Evolutionary conservation across 495 filamentous ascomycete genomes (phyloP), one percentile per base, ranked within the genome.

Genomic region (Umbilicaria muhlenbergii): DNA sequence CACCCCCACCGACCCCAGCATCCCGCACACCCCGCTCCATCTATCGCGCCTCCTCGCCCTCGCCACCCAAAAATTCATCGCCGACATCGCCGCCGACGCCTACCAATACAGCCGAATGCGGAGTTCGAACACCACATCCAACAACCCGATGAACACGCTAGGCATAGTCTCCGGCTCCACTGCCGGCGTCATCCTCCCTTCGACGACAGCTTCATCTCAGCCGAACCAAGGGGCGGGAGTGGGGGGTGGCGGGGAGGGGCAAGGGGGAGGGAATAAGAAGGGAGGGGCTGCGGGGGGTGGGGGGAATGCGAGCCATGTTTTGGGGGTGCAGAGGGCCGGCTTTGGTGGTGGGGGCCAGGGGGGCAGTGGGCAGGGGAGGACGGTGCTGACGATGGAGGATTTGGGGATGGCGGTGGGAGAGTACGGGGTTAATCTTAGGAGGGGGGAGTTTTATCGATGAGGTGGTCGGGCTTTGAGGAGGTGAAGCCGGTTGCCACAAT

Each of bases 321-420:
- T 94, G 16, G 91, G 92, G 5, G 86, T 88, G 47, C 87, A 91
- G 66, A 63, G 91, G 40, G 77, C 92, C 17, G 92, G 91, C 5
- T 96, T 83, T 62, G 91, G 87, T 11, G 89, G 87, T 51, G 91
- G 89, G 48, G 91, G 89, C 0, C 83, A 83, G 41, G 92, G 87
- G 18, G 86, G 88, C 0, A 82, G 81, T 35, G 67, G 66, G 6
- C 84, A 91, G 62, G 91, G 89, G 34, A 73, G 89, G 41, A 95
- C 91, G 32, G 91, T 98, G 49, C 64, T 98, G 45, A 96, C 92
- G 5, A 96, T 98, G 91, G 91, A 98, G 65, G 91, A 98, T 70
- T 58, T 98, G 54, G 91, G 91, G 2, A 94, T 93, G 82, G 91
- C 91, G 5, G 91, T 95, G 15, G 81, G 83, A 0, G 91, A 96